These are phyloP conservation scores for Penicillium sp. DNA, from an alignment of 2,329 filamentous ascomycete species.

Conservation along the genomic window DNA sequence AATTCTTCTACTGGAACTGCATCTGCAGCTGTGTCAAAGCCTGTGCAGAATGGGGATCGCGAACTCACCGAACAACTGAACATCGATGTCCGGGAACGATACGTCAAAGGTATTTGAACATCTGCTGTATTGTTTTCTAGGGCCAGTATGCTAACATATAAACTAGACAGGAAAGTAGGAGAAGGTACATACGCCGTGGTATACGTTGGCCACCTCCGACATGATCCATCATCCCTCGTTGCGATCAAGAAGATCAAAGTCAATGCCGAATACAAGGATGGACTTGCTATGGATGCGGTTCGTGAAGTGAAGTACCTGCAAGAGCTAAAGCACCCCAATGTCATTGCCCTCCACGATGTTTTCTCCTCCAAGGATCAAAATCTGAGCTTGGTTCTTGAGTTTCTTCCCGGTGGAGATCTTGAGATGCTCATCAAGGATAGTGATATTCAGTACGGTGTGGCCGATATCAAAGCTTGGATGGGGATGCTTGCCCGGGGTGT, in stretches of 20 bases:
- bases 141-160: neutral
- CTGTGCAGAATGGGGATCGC: slow-evolving; percentile 24
- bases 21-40: slow-evolving; percentile 8
- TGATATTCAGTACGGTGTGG: slow-evolving; percentile 69
- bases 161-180: slow-evolving; percentile 72
- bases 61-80: slow-evolving; percentile 66
- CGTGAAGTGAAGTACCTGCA: slow-evolving; percentile 93
- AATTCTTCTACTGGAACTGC: slow-evolving; percentile 17
- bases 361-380: slow-evolving; percentile 96
- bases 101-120: slow-evolving; percentile 61
- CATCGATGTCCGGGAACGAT: slow-evolving; percentile 74
- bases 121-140: neutral
- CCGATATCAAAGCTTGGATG: slow-evolving; percentile 98
- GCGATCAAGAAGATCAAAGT: slow-evolving; percentile 55
- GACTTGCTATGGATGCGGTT: slow-evolving; percentile 86
- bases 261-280: slow-evolving; percentile 63
- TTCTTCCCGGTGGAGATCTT: slow-evolving; percentile 83
- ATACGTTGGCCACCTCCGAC: slow-evolving; percentile 71
- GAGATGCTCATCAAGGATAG: slow-evolving; percentile 88
- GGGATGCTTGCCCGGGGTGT: slow-evolving; percentile 87
- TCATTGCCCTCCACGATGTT: slow-evolving; percentile 83
- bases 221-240: slow-evolving; percentile 63
- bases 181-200: slow-evolving; percentile 96
- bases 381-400: slow-evolving; percentile 89
- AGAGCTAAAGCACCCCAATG: slow-evolving; percentile 88